Percentiles rank a stretch among this genome's conserved stretches.
Conservation (phyloP, 345 rosid species). For the Hypericum androsaemum region DNA sequence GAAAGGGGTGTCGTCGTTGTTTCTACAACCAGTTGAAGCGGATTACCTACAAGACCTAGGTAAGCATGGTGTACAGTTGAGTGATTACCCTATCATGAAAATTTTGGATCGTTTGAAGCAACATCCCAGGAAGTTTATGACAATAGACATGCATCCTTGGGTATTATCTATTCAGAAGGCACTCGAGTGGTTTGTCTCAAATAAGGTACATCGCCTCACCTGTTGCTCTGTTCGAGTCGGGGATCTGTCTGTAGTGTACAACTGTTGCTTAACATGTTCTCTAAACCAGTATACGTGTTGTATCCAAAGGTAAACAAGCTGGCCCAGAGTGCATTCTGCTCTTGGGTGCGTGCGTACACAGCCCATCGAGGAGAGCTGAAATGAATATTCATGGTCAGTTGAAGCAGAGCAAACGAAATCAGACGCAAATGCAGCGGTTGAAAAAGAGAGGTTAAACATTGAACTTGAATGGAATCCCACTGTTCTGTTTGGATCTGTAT, state of each 20-base stretch:
- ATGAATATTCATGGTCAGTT: conserved; percentile 62
- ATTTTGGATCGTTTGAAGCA: conserved; percentile 54
- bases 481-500: no score
- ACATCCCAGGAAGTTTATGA: conserved; percentile 34
- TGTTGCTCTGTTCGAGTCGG: not conserved
- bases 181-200: conserved; percentile 48
- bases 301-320: conserved; percentile 60
- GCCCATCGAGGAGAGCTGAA: conserved; percentile 89
- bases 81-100: conserved; percentile 71
- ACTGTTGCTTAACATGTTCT: no score
- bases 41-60: conserved; percentile 74
- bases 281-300: no score
- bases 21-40: conserved; percentile 76
- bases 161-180: conserved; percentile 61
- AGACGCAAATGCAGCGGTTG: conserved; percentile 14
- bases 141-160: conserved; percentile 72
- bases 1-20: conserved; percentile 74
- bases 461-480: no score
- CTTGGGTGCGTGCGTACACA: conserved; percentile 89
- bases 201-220: conserved; percentile 35
- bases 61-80: conserved; percentile 72
- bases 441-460: conserved; percentile 11
- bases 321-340: conserved; percentile 77
- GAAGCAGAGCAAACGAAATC: conserved; percentile 73
- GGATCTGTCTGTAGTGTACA: no score